phyloP scores from a whole-genome alignment of 2,329 filamentous ascomycete genomes.

The Gaeumannomyces sp. region DNA sequence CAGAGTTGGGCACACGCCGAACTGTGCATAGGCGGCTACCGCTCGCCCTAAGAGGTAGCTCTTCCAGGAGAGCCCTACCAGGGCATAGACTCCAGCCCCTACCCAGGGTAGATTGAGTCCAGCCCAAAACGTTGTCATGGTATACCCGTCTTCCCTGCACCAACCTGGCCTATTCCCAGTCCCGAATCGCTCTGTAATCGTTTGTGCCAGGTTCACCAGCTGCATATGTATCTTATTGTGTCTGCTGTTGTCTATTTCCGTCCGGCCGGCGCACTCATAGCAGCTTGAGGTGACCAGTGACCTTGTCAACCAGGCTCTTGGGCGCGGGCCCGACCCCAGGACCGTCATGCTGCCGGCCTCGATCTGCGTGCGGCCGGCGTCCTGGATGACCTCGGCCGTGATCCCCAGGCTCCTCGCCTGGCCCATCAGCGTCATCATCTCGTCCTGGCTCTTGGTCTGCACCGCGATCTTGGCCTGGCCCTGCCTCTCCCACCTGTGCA shows the following conservation, averaged over 20 bases:
- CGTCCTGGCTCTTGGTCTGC: conserved; percentile 81
- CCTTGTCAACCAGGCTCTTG: conserved; percentile 76
- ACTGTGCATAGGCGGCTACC: too few relatives aligned
- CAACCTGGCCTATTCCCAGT: neutral
- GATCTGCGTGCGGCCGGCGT: conserved; percentile 97
- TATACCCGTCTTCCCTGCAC: neutral
- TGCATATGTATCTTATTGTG: neutral
- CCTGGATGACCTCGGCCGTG: conserved; percentile 83
- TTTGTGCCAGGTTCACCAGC: neutral
- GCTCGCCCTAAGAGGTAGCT: too few relatives aligned
- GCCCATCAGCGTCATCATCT: conserved; percentile 66
- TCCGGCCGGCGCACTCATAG: conserved; percentile 43
- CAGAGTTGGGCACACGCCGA: too few relatives aligned
- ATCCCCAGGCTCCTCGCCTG: conserved; percentile 78
- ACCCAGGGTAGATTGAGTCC: neutral
- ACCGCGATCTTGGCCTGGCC: conserved; percentile 94
- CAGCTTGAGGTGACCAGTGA: conserved; percentile 81
- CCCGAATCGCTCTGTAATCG: neutral
- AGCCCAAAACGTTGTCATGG: neutral
- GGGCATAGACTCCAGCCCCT: too few relatives aligned
- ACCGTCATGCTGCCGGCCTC: conserved; percentile 89
- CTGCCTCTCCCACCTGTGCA: conserved; percentile 76
- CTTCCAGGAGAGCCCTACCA: too few relatives aligned
- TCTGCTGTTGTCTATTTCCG: too few relatives aligned
- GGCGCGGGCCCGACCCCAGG: conserved; percentile 78